phyloP scores from a whole-genome alignment of 768 basidiomycete species.

The Amanita inopinata region DNA sequence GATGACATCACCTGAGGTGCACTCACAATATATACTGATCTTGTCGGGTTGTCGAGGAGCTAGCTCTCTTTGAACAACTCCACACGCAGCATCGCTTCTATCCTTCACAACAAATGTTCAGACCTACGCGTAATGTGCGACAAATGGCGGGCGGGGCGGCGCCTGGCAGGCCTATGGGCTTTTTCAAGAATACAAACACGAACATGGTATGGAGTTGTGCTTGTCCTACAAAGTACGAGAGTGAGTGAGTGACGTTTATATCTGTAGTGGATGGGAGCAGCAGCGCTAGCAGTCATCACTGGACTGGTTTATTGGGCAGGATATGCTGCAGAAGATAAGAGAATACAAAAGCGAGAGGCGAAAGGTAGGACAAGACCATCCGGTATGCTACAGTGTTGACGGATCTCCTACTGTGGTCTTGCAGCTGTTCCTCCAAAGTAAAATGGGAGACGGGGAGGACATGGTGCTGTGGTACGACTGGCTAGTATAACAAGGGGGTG shows the following conservation, averaged over 20 bases:
- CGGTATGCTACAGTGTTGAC: background rate
- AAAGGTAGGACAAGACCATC: constrained; percentile 3
- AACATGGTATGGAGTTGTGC: constrained; percentile 8
- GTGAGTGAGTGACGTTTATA: background rate
- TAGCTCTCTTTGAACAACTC: background rate
- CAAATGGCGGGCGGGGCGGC: constrained; percentile 3
- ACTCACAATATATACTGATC: background rate
- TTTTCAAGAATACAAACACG: constrained; percentile 7
- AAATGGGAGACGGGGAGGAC: background rate
- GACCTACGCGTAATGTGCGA: constrained; percentile 5
- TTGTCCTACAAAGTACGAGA: background rate
- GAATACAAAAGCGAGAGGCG: constrained; percentile 6
- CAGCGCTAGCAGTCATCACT: constrained; percentile 17
- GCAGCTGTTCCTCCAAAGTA: constrained; percentile 3
- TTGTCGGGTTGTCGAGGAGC: no score
- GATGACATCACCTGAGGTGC: no score
- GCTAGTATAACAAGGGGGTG: background rate
- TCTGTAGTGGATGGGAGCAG: constrained; percentile 16
- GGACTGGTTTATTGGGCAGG: constrained; percentile 20
- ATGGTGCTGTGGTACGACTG: background rate
- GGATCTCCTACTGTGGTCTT: background rate
- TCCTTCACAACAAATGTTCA: constrained; percentile 4
- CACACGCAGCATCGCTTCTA: no score
- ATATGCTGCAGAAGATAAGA: constrained; percentile 16
- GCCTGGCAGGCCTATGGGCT: constrained; percentile 1